phyloP scores from a whole-genome alignment of 495 filamentous ascomycete genomes.

The Barbatosphaeria neglecta region DNA sequence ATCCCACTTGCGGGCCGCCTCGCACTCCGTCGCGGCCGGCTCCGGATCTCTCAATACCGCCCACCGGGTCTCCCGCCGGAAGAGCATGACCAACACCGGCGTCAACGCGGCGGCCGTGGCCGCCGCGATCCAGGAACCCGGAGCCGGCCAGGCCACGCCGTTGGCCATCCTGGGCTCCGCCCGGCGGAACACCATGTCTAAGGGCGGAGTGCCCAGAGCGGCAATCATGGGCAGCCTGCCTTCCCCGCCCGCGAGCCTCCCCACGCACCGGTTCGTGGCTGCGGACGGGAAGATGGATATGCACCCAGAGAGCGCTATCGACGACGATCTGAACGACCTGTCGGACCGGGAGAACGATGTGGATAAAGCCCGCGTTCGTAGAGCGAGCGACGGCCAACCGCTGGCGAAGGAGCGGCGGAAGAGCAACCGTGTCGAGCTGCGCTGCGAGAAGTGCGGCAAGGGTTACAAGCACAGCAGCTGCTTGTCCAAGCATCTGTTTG shows the following conservation, averaged over 20 bases:
- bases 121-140: slow-evolving; percentile 55
- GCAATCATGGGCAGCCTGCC: slow-evolving; percentile 43
- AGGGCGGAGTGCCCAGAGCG: slow-evolving; percentile 25
- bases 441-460: slow-evolving; percentile 97
- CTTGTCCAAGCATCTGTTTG: slow-evolving; percentile 99
- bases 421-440: slow-evolving; percentile 66
- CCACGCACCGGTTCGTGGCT: slow-evolving; percentile 29
- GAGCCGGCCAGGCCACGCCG: slow-evolving; percentile 40
- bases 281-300: slow-evolving; percentile 24
- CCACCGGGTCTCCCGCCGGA: slow-evolving; percentile 82
- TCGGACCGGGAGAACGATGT: slow-evolving; percentile 44
- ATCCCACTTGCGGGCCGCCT: slow-evolving; percentile 61
- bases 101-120: slow-evolving; percentile 65
- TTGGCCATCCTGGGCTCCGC: slow-evolving; percentile 35
- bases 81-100: slow-evolving; percentile 73
- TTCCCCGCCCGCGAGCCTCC: slow-evolving; percentile 40
- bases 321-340: slow-evolving; percentile 44
- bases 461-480: slow-evolving; percentile 99
- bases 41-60: slow-evolving; percentile 55
- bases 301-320: slow-evolving; percentile 43
- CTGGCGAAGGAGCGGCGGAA: slow-evolving; percentile 69
- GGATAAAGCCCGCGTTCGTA: slow-evolving; percentile 59
- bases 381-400: slow-evolving; percentile 78
- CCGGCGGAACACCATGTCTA: slow-evolving; percentile 43
- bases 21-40: slow-evolving; percentile 58